phyloP scores from a whole-genome alignment of 2,329 filamentous ascomycete species.

The Cladorrhinum sp. region DNA sequence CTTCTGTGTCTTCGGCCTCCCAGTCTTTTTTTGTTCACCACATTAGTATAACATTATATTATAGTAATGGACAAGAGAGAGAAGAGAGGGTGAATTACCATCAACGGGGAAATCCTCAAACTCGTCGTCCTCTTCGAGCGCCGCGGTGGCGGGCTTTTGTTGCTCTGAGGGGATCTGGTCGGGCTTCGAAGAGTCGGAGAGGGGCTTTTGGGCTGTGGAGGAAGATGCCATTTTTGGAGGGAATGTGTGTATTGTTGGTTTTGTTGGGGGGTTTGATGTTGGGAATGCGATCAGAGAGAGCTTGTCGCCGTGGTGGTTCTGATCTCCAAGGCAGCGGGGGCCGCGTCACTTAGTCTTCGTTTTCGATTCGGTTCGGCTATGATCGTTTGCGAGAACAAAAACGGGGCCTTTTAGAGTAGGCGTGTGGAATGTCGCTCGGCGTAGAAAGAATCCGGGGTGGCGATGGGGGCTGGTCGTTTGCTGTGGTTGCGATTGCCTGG shows the following conservation, averaged over 20 bases:
- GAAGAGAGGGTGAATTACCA: slow-evolving; percentile 53
- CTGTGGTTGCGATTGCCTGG: background rate
- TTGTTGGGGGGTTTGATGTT: background rate
- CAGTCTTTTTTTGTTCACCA: slow-evolving; percentile 61
- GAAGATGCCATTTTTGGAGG: slow-evolving; percentile 34
- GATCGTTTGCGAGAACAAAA: too few species aligned
- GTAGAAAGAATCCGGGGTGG: background rate
- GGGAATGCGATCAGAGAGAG: background rate
- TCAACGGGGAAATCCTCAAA: slow-evolving; percentile 99
- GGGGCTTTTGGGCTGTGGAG: slow-evolving; percentile 37
- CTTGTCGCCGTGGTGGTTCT: background rate
- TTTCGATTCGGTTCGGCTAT: background rate
- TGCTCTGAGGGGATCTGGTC: slow-evolving; percentile 55
- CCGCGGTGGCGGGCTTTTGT: slow-evolving; percentile 62
- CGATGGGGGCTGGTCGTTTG: background rate
- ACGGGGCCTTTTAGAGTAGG: too few species aligned
- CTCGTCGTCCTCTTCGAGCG: slow-evolving; percentile 95
- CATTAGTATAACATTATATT: too few species aligned
- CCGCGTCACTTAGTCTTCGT: background rate
- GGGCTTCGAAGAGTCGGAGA: slow-evolving; percentile 43
- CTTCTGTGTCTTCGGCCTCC: slow-evolving; percentile 86
- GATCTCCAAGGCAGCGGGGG: background rate
- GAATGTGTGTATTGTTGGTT: slow-evolving; percentile 8
- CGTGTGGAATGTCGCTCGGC: background rate
- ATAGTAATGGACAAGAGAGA: background rate